A percentile compares a stretch with the other conserved stretches of the same genome.
Conservation (phyloP, 164 flowering plant species). For the Magnolia officinalis region DNA sequence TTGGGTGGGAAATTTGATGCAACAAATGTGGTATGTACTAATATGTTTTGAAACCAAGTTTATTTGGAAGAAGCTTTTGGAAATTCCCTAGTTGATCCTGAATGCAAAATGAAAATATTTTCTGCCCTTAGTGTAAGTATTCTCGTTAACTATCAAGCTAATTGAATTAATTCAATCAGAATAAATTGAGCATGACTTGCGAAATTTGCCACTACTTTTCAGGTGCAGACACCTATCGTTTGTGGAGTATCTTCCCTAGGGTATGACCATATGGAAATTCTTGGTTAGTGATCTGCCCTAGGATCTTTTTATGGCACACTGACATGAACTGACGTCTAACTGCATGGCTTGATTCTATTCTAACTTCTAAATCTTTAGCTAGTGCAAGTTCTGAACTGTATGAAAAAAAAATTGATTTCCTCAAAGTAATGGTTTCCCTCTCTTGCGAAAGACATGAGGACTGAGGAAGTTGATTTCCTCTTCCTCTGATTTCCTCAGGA, state of each 20-base stretch:
- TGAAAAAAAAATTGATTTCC: no score
- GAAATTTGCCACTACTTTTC: constrained; percentile 23
- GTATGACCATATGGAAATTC: constrained; percentile 99
- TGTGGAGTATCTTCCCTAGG: constrained; percentile 98
- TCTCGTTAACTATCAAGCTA: no score
- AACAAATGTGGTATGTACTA: constrained; percentile 84
- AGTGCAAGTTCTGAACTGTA: neutral
- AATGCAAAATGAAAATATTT: neutral
- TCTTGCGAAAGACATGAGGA: no score
- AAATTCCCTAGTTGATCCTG: neutral
- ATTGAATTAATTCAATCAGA: no score
- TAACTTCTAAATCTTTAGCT: neutral
- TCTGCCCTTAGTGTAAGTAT: neutral
- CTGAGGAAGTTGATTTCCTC: no score
- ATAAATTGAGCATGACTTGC: no score
- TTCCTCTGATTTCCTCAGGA: no score
- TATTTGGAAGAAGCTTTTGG: neutral
- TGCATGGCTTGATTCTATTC: neutral
- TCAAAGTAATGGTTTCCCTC: no score
- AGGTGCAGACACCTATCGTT: constrained; percentile 82
- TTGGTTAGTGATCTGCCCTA: constrained; percentile 60
- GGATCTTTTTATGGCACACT: neutral
- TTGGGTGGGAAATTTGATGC: constrained; percentile 95
- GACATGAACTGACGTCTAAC: neutral
- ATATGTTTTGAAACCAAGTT: constrained; percentile 1